These are phyloP conservation scores for Erodium chrysanthum DNA, from an alignment of 441 rosid genomes.

Conservation along the genomic window DNA sequence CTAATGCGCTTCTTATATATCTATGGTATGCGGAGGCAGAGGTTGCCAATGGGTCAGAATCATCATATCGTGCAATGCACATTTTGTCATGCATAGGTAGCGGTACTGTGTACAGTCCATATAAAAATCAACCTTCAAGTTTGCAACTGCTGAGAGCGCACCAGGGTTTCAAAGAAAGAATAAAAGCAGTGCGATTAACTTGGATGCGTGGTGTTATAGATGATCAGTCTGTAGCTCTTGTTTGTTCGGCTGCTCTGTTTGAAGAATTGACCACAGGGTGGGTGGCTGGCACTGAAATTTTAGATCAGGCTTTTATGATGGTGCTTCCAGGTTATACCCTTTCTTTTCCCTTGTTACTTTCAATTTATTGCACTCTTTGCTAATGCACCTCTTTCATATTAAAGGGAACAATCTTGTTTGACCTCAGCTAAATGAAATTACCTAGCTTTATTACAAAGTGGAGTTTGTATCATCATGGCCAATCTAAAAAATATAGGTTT, in stretches of 20 bases:
- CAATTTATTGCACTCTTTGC: conserved; percentile 6
- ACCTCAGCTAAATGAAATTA: neutral
- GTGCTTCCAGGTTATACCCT: conserved; percentile 71
- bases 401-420: neutral
- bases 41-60: conserved; percentile 40
- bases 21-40: conserved; percentile 90
- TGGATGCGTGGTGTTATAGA: conserved; percentile 62
- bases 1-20: conserved; percentile 55
- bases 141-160: conserved; percentile 80
- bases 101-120: conserved; percentile 50
- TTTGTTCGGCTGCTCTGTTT: conserved; percentile 72
- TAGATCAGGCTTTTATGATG: conserved; percentile 55
- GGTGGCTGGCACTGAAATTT: conserved; percentile 48
- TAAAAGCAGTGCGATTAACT: conserved; percentile 44
- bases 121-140: conserved; percentile 54
- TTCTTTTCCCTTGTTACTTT: neutral
- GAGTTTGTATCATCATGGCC: neutral
- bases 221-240: conserved; percentile 63
- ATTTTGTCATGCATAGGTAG: conserved; percentile 73
- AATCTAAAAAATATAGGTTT: neutral
- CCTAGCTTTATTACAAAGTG: neutral
- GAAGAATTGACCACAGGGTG: conserved; percentile 73
- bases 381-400: neutral
- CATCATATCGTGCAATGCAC: conserved; percentile 53
- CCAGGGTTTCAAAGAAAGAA: conserved; percentile 71